Conservation (phyloP, 441 rosid species). For the Capsella rubella region DNA sequence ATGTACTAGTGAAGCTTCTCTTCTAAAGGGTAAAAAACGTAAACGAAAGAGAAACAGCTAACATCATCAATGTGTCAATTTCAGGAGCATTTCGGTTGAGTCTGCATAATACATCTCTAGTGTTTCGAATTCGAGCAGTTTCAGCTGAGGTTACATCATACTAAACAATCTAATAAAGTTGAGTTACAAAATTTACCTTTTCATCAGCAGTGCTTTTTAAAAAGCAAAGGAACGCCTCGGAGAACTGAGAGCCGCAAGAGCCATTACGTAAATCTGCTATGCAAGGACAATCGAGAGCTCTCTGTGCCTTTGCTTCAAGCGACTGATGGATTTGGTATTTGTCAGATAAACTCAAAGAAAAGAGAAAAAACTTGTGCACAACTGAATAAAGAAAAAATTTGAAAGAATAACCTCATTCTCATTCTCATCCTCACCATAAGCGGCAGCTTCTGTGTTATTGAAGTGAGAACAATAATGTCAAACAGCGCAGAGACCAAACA, state of each 20-base stretch:
- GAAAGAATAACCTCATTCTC: slow-evolving; percentile 64
- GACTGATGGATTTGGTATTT: slow-evolving; percentile 55
- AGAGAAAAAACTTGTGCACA: not conserved
- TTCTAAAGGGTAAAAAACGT: not conserved
- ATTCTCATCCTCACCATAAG: slow-evolving; percentile 65
- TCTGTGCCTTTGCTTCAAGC: slow-evolving; percentile 74
- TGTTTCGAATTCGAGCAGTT: not conserved
- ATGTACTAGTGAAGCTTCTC: not conserved
- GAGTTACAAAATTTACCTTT: slow-evolving; percentile 55
- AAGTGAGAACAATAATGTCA: slow-evolving; percentile 33
- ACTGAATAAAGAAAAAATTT: slow-evolving; percentile 19
- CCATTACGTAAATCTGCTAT: slow-evolving; percentile 84
- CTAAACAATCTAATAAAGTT: not conserved
- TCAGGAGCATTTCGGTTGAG: not conserved
- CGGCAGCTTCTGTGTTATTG: slow-evolving; percentile 75
- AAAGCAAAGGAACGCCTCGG: slow-evolving; percentile 88
- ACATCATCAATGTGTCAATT: not conserved
- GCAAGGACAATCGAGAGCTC: slow-evolving; percentile 92
- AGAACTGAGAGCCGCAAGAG: slow-evolving; percentile 74
- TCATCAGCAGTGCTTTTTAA: slow-evolving; percentile 83
- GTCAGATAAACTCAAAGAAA: slow-evolving; percentile 26
- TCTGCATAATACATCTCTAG: not conserved
- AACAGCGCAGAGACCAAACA: not conserved
- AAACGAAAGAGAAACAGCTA: not conserved
- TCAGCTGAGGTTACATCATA: not conserved